These are phyloP conservation scores for Arthrobotrys sinensis DNA, from an alignment of 2,329 filamentous ascomycete genomes.

Conservation along the genomic window DNA sequence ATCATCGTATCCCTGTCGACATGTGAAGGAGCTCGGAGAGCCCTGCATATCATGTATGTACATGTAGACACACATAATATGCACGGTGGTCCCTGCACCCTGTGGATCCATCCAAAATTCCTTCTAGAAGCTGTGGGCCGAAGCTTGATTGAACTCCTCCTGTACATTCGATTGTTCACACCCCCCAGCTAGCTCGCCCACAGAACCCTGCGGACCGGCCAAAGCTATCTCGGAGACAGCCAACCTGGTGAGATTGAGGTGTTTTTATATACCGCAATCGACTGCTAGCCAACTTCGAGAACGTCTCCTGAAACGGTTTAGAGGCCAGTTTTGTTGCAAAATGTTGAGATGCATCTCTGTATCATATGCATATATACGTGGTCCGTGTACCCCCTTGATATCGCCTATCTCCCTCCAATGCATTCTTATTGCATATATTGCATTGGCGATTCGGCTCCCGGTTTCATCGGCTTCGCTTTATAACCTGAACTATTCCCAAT, in stretches of 20 bases:
- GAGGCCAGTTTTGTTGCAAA: constrained; percentile 12
- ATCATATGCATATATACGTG: constrained; percentile 32
- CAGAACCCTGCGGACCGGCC: constrained; percentile 6
- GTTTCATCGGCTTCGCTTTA: constrained; percentile 21
- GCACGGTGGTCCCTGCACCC: constrained; percentile 57
- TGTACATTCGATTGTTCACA: constrained; percentile 1
- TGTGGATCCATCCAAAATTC: constrained; percentile 40
- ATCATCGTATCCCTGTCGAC: constrained; percentile 54
- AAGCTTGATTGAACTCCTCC: constrained; percentile 3
- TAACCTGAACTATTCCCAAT: constrained; percentile 10
- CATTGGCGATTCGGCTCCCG: constrained; percentile 26
- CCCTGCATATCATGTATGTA: constrained; percentile 32
- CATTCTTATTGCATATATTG: constrained; percentile 26
- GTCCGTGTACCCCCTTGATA: constrained; percentile 18
- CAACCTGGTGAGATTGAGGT: constrained; percentile 20
- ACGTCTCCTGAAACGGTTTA: constrained; percentile 24
- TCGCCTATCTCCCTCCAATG: constrained; percentile 16
- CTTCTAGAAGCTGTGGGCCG: constrained; percentile 56
- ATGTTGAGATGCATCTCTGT: constrained; percentile 29
- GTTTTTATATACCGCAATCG: constrained; percentile 44
- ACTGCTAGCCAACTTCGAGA: not conserved
- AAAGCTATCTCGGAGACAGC: constrained; percentile 29
- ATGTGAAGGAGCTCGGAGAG: constrained; percentile 59
- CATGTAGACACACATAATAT: constrained; percentile 20
- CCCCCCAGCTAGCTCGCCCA: not conserved